Percentiles rank a stretch among this genome's conserved stretches.
Evolutionary conservation across 2,329 filamentous ascomycete genomes (phyloP).

Genomic region (Ceratocystis destructans): DNA sequence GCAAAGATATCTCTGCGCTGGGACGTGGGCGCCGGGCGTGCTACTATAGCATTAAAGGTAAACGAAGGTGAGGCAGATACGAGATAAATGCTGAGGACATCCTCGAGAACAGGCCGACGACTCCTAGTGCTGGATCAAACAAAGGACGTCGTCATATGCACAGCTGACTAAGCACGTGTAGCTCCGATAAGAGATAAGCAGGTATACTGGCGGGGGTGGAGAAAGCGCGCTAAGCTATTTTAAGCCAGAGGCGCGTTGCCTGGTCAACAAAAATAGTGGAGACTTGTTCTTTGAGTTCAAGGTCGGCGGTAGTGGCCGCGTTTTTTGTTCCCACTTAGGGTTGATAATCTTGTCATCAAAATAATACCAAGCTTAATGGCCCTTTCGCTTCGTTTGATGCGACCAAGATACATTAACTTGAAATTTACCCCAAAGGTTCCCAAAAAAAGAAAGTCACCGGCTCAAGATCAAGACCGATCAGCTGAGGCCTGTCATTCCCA

Average conservation of each 20-base stretch:
- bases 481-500: neutral
- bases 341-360: neutral
- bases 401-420: neutral
- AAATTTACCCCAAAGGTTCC: too few species aligned
- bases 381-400: neutral
- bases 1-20: too few species aligned
- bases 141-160: constrained; percentile 17
- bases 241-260: constrained; percentile 9
- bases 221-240: neutral
- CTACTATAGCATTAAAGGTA: neutral
- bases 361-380: constrained; percentile 5
- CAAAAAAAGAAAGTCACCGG: neutral
- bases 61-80: too few species aligned
- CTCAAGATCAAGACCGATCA: too few species aligned
- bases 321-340: neutral
- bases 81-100: too few species aligned
- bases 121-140: neutral
- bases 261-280: constrained; percentile 12
- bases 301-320: neutral
- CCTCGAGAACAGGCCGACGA: neutral
- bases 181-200: constrained; percentile 11
- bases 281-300: neutral
- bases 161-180: constrained; percentile 13
- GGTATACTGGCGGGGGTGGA: constrained; percentile 1
- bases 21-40: too few species aligned